Evolutionary conservation across 164 flowering plant species (phyloP), one percentile per base, ranked within the genome.

Genomic region (Amborella trichopoda): DNA sequence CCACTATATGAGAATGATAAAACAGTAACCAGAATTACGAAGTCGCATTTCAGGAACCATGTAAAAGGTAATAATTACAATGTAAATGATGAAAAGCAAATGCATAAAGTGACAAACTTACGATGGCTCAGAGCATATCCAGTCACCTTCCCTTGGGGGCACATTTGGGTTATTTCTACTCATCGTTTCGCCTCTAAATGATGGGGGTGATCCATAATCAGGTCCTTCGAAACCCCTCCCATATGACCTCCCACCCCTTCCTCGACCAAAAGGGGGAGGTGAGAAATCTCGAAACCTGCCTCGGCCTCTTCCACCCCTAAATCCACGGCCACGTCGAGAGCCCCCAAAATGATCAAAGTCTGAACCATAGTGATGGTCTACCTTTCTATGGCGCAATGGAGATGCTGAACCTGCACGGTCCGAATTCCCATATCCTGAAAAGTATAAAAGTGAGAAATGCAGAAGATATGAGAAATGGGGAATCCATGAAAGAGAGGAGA

Each of bases 391-490:
- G 34, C 68, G 85, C 50, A 67, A 57, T 39, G 95, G 95, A 52
- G 97, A 85, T 34, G 44, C 68, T 66, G 95, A 90, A 62, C 78
- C 75, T 71, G 86, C 81, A 68, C 72, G 81, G 61, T 55, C 58
- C n/a, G n/a, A n/a, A n/a, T n/a, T n/a, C 74, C 84, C 77, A 73
- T 75, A 72, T 57, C 95, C 97, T 89, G 94, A 69, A 78, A 72
- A 59, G 40, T 48, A 70, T 56, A 34, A 33, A 66, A 70, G 62
- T 55, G 59, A 68, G 58, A n/a, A n/a, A n/a, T n/a, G n/a, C n/a
- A n/a, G n/a, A n/a, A n/a, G n/a, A n/a, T n/a, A n/a, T n/a, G n/a
- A n/a, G n/a, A n/a, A n/a, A n/a, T n/a, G n/a, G n/a, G n/a, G n/a
- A n/a, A n/a, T n/a, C n/a, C n/a, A n/a, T n/a, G n/a, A n/a, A n/a